phyloP scores from a whole-genome alignment of 805 yeast species.

The Sungouiella thailandica region DNA sequence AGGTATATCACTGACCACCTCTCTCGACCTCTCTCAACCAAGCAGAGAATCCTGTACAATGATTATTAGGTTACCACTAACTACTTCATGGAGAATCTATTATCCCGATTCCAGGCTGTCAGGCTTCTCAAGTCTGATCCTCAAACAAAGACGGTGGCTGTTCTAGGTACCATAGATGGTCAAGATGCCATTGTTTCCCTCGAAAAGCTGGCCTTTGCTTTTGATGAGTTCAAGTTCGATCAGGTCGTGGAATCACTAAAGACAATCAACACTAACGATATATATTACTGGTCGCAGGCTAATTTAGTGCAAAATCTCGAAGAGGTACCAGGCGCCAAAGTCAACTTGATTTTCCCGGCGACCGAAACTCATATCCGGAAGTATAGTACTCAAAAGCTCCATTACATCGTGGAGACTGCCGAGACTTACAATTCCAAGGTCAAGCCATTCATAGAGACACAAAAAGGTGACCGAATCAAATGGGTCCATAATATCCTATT shows the following conservation, averaged over 20 bases:
- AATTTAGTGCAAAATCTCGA: constrained; percentile 44
- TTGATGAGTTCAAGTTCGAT: constrained; percentile 14
- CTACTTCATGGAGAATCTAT: too few relatives aligned
- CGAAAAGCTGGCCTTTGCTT: constrained; percentile 65
- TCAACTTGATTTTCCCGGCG: constrained; percentile 84
- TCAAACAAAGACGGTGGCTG: constrained; percentile 56
- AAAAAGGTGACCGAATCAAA: constrained; percentile 71
- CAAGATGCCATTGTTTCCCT: constrained; percentile 64
- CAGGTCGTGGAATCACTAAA: constrained; percentile 17
- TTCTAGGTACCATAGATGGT: constrained; percentile 62
- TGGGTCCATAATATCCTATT: constrained; percentile 88
- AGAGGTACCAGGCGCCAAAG: constrained; percentile 54
- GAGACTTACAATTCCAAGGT: constrained; percentile 59
- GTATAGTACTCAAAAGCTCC: constrained; percentile 55
- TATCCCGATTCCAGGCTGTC: constrained; percentile 41
- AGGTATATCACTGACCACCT: too few relatives aligned
- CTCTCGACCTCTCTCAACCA: too few relatives aligned
- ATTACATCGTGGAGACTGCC: constrained; percentile 76
- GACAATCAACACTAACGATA: constrained; percentile 65
- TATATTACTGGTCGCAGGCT: constrained; percentile 77
- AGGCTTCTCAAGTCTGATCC: constrained; percentile 56
- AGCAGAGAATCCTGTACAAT: too few relatives aligned
- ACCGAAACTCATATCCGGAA: constrained; percentile 79
- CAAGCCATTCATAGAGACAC: constrained; percentile 69
- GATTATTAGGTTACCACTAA: too few relatives aligned